Conservation (phyloP, 768 basidiomycete genomes). For the Hypholoma fasciculare region DNA sequence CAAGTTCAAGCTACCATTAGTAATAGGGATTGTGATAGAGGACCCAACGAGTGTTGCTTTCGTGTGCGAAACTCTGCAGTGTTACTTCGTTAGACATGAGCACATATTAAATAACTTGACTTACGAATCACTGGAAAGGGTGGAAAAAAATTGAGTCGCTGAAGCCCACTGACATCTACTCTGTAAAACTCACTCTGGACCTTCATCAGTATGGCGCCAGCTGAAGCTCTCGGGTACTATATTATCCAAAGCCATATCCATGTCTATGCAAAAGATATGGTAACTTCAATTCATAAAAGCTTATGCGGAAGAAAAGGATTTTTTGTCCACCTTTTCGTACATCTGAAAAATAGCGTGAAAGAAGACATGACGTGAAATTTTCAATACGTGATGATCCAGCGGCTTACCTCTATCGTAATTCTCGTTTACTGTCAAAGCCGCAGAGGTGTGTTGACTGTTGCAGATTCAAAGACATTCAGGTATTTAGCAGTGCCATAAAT, state of each 20-base stretch:
- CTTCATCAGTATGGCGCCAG: conserved; percentile 91
- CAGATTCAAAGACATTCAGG: background rate
- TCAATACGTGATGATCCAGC: too few relatives aligned
- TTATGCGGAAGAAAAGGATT: background rate
- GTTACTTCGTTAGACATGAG: background rate
- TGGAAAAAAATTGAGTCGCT: background rate
- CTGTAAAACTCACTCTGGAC: conserved; percentile 69
- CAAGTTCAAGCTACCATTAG: conserved; percentile 71
- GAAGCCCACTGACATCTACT: background rate
- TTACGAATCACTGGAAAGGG: conserved; percentile 68
- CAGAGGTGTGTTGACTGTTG: conserved; percentile 64
- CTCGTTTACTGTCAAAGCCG: conserved; percentile 84
- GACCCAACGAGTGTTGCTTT: conserved; percentile 86
- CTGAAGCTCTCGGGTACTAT: conserved; percentile 83
- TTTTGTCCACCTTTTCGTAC: conserved; percentile 30
- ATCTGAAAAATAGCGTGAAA: conserved; percentile 15
- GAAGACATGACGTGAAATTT: too few relatives aligned
- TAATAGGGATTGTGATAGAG: conserved; percentile 82
- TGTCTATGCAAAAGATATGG: conserved; percentile 49
- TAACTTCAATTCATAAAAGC: background rate
- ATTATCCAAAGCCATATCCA: conserved; percentile 91
- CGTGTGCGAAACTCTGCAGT: conserved; percentile 79
- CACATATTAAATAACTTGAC: conserved; percentile 17
- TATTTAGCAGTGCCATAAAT: background rate
- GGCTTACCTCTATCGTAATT: conserved; percentile 77